Evolutionary conservation across 1,139 yeast species (phyloP).

Genomic region (Candida mesenterica): DNA sequence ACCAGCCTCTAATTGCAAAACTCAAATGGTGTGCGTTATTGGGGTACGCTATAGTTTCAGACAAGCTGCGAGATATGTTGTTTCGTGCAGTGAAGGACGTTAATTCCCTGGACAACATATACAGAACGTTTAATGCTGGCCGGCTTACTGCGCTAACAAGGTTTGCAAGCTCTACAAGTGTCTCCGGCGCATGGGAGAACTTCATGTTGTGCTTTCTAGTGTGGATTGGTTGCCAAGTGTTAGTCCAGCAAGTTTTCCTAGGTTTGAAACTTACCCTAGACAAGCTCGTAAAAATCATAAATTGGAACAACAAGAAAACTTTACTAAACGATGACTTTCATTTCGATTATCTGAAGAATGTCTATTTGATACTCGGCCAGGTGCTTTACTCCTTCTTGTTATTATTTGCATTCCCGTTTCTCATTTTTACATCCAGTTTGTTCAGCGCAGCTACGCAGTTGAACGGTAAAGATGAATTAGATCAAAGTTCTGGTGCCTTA

Average conservation of each 20-base stretch:
- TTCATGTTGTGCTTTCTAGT: constrained; percentile 36
- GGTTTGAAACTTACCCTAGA: constrained; percentile 17
- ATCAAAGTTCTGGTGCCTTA: constrained; percentile 18
- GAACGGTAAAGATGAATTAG: constrained; percentile 14
- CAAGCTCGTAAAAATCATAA: constrained; percentile 12
- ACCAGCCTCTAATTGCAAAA: constrained; percentile 51
- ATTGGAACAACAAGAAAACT: constrained; percentile 6
- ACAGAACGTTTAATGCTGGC: constrained; percentile 30
- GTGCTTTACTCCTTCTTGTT: constrained; percentile 31
- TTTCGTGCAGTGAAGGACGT: background rate
- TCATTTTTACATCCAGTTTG: constrained; percentile 41
- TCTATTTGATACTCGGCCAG: constrained; percentile 33
- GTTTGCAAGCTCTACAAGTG: constrained; percentile 25
- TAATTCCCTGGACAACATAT: constrained; percentile 30
- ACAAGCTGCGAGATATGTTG: constrained; percentile 1
- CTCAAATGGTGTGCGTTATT: constrained; percentile 39
- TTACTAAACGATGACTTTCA: constrained; percentile 11
- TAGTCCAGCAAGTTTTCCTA: constrained; percentile 24
- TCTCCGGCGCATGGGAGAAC: constrained; percentile 40
- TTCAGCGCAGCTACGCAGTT: constrained; percentile 25
- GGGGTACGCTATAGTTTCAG: constrained; percentile 24
- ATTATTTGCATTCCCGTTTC: constrained; percentile 45
- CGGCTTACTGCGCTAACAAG: constrained; percentile 34
- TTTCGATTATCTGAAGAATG: constrained; percentile 21
- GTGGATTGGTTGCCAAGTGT: constrained; percentile 27